Conservation (phyloP, 192 early-diverging fungal species). For the Backusella macrospora region DNA sequence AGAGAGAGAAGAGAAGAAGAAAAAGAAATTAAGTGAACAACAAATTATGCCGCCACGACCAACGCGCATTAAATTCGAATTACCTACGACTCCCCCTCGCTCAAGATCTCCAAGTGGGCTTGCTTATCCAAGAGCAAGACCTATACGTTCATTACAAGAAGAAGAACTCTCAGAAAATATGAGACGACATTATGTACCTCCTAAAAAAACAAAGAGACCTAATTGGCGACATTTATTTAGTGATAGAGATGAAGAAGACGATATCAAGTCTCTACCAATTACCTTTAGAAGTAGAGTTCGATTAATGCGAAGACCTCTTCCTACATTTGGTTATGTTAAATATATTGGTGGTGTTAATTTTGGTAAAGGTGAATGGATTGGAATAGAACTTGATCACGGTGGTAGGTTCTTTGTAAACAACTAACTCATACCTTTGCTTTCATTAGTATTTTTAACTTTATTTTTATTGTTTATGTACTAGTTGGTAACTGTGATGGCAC, state of each 20-base stretch:
- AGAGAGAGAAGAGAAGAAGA: constrained; percentile 18
- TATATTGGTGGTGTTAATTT: constrained; percentile 32
- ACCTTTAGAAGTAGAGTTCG: constrained; percentile 18
- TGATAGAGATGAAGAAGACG: constrained; percentile 29
- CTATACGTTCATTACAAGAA: constrained; percentile 17
- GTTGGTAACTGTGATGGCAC: constrained; percentile 40
- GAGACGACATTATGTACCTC: not conserved
- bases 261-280: constrained; percentile 18
- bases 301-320: constrained; percentile 29
- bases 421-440: not conserved
- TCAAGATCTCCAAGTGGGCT: constrained; percentile 24
- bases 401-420: constrained; percentile 22
- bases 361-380: constrained; percentile 28
- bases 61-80: constrained; percentile 35
- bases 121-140: constrained; percentile 25
- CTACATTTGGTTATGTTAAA: constrained; percentile 34
- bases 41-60: constrained; percentile 27
- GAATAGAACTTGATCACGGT: constrained; percentile 39
- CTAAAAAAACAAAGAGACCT: constrained; percentile 4
- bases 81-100: constrained; percentile 34
- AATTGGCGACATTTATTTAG: constrained; percentile 26
- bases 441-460: not conserved
- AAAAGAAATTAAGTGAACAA: constrained; percentile 28
- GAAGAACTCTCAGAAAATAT: not conserved
- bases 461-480: constrained; percentile 3